phyloP scores from a whole-genome alignment of 371 early-diverging fungal genomes.

The Syncephalastrum monosporum region DNA sequence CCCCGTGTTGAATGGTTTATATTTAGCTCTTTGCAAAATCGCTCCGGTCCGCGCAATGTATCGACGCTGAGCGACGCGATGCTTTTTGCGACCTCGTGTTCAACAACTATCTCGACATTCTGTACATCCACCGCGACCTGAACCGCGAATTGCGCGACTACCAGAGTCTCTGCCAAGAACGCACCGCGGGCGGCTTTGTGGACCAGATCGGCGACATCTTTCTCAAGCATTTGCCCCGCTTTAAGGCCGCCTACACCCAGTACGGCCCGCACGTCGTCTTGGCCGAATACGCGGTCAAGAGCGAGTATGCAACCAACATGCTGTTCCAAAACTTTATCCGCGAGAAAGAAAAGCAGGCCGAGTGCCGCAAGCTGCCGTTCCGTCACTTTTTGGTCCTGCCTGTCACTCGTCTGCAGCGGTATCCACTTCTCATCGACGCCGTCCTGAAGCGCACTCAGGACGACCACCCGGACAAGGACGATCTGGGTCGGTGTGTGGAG shows the following conservation, averaged over 20 bases:
- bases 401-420: conserved; percentile 86
- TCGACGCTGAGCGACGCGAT: conserved; percentile 60
- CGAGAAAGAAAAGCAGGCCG: conserved; percentile 61
- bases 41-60: conserved; percentile 37
- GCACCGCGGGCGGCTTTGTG: conserved; percentile 52
- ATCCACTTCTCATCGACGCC: conserved; percentile 82
- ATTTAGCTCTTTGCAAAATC: conserved; percentile 32
- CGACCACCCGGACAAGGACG: conserved; percentile 69
- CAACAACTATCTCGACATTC: conserved; percentile 76
- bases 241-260: conserved; percentile 72
- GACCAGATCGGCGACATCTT: conserved; percentile 88
- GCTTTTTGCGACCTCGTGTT: conserved; percentile 78
- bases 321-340: conserved; percentile 76
- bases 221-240: conserved; percentile 60
- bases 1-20: not conserved
- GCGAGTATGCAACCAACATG: conserved; percentile 66
- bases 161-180: conserved; percentile 62
- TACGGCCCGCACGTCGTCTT: conserved; percentile 88
- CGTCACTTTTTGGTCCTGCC: conserved; percentile 62
- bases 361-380: conserved; percentile 64
- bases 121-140: conserved; percentile 69
- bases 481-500: conserved; percentile 58
- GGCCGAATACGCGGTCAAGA: conserved; percentile 78
- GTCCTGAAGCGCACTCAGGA: conserved; percentile 78
- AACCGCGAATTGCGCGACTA: conserved; percentile 68